Evolutionary conservation across 139 green algal genomes (phyloP).

Genomic region (Coelastrella sp.): DNA sequence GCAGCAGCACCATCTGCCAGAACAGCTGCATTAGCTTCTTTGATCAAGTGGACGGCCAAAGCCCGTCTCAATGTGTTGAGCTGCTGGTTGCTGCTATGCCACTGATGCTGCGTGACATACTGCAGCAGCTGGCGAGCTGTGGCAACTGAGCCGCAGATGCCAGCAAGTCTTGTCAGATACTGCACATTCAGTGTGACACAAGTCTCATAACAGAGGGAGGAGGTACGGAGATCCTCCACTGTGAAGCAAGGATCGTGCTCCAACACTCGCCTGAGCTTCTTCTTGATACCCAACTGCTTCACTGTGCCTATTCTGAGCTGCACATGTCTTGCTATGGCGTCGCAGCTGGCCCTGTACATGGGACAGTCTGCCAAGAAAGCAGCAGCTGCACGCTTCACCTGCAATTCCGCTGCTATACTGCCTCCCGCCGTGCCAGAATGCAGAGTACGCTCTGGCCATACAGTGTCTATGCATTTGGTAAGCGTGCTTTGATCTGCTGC

Average conservation of each 20-base stretch:
- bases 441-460: background rate
- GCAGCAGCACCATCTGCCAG: background rate
- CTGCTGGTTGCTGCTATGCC: background rate
- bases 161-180: background rate
- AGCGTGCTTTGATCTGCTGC: no score
- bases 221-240: background rate
- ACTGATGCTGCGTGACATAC: background rate
- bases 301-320: background rate
- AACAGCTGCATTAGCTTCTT: background rate
- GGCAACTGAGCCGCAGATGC: background rate
- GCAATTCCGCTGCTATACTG: background rate
- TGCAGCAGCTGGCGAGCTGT: background rate
- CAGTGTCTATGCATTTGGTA: no score
- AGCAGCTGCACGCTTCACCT: background rate
- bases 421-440: background rate
- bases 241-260: background rate
- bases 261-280: background rate
- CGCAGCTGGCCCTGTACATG: background rate
- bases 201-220: no score
- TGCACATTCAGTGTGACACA: background rate
- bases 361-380: background rate
- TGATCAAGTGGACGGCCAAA: background rate
- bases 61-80: background rate
- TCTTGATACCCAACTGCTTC: background rate
- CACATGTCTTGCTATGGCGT: background rate